Base-by-base conservation (phyloP, 371 early-diverging fungal species). In the Blastocladiella emersonii region DNA sequence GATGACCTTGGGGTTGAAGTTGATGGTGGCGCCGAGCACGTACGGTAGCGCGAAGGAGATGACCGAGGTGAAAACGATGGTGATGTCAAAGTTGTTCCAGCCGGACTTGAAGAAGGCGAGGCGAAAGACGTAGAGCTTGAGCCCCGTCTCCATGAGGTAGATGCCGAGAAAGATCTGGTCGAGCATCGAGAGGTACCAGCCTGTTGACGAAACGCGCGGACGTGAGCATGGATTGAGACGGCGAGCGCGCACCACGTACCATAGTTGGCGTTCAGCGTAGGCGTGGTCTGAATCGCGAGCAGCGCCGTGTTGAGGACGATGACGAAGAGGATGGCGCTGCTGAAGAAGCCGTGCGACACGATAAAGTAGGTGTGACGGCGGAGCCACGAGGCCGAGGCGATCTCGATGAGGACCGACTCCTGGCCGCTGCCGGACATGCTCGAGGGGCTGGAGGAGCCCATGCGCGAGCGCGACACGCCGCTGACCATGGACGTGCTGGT, bases 21-120 rank as follows among this genome's bases (percentile, higher is more conserved):
- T 25, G 25, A 65, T 56, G 12, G 56, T 45, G 25, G 41, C 30
- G 17, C 63, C 56, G 37, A 68, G 45, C n/a, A 66, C 49, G 57
- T 53, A 56, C 34, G 68, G 70, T 34, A 65, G 34, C 25, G 70
- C 30, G 63, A 67, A 72, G 15, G 66, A 65, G n/a, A 66, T 3
- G 36, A 68, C 57, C 25, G 62, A 57, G 12, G 62, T 56, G 25
- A 62, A 15, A n/a, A 72, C 68, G 39, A 72, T 68, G 34, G 61
- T 12, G 41, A 72, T 65, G 43, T 72, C 70, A 64, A 64, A 64
- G 39, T 32, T 12, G 41, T 64, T 64, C 64, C 64, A 64, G 21
- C 64, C 64, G 12, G 64, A 63, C 30, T 41, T 27, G 35, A 64
- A 64, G 34, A 63, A 64, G 10, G 27, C 39, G 10, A 32, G 27